A percentile compares a stretch with the other conserved stretches of the same genome.
These are phyloP conservation scores for Marasmius oreades DNA, from an alignment of 1,284 basidiomycete species.

Conservation along the genomic window DNA sequence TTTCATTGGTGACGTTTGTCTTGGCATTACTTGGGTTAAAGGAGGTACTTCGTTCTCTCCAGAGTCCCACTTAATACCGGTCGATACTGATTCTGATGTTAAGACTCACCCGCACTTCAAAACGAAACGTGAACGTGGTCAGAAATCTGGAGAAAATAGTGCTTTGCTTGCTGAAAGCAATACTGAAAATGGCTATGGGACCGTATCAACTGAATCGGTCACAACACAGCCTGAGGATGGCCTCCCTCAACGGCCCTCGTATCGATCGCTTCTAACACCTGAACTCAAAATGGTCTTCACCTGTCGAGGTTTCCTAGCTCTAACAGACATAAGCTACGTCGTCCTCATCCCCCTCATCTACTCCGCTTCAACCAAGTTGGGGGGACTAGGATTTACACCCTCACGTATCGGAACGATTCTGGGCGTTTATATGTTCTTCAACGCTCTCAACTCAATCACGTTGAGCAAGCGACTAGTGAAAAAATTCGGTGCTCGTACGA, in stretches of 20 bases:
- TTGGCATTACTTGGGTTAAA: slow-evolving; percentile 26
- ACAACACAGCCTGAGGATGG: slow-evolving; percentile 18
- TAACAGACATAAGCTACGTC: slow-evolving; percentile 24
- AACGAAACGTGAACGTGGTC: slow-evolving; percentile 9
- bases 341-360: slow-evolving; percentile 27
- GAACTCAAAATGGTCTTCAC: not conserved
- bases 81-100: not conserved
- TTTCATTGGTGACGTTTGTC: slow-evolving; percentile 27
- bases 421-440: slow-evolving; percentile 26
- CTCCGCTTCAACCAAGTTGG: slow-evolving; percentile 20
- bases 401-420: slow-evolving; percentile 22
- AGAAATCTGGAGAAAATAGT: slow-evolving; percentile 4
- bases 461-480: slow-evolving; percentile 5
- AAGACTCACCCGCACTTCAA: not conserved
- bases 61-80: not conserved
- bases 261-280: slow-evolving; percentile 1
- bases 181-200: not conserved
- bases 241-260: slow-evolving; percentile 24
- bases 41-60: slow-evolving; percentile 23
- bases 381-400: slow-evolving; percentile 23
- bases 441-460: slow-evolving; percentile 17
- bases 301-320: slow-evolving; percentile 26
- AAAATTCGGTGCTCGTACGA: slow-evolving; percentile 9
- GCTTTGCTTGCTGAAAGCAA: not conserved
- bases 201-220: not conserved